These are phyloP conservation scores for Fusarium coffeatum DNA, from an alignment of 2,329 filamentous ascomycete species.

Conservation along the genomic window DNA sequence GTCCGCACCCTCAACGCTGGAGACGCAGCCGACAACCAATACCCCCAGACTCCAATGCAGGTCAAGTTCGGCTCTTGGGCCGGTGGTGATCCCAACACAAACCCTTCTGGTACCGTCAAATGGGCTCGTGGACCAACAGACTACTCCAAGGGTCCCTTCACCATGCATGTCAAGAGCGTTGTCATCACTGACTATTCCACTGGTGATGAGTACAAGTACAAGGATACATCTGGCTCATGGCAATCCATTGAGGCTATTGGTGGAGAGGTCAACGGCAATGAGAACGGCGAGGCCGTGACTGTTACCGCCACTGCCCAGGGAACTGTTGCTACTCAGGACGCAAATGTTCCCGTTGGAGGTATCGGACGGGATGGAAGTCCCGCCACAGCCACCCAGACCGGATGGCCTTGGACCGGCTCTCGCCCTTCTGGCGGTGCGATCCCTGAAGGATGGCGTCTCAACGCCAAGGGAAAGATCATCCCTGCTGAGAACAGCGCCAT, in stretches of 20 bases:
- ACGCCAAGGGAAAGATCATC: conserved; percentile 80
- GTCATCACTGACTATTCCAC: conserved; percentile 92
- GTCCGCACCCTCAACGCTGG: conserved; percentile 79
- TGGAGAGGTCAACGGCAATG: conserved; percentile 78
- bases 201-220: conserved; percentile 85
- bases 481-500: conserved; percentile 67
- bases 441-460: conserved; percentile 85
- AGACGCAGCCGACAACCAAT: conserved; percentile 78
- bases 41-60: conserved; percentile 96
- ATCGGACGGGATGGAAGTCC: conserved; percentile 68
- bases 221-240: conserved; percentile 82
- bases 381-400: conserved; percentile 66
- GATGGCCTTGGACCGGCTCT: conserved; percentile 75
- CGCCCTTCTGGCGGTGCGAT: conserved; percentile 67
- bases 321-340: conserved; percentile 71
- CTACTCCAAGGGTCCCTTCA: conserved; percentile 85
- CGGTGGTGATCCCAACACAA: conserved; percentile 81
- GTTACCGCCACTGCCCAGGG: conserved; percentile 70
- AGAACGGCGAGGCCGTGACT: conserved; percentile 63
- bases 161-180: conserved; percentile 83
- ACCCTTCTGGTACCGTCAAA: conserved; percentile 82
- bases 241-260: conserved; percentile 83
- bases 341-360: conserved; percentile 77
- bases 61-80: conserved; percentile 93
- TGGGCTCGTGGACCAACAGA: conserved; percentile 91